Conservation (phyloP, 345 rosid species). For the Eucalyptus caleyi region DNA sequence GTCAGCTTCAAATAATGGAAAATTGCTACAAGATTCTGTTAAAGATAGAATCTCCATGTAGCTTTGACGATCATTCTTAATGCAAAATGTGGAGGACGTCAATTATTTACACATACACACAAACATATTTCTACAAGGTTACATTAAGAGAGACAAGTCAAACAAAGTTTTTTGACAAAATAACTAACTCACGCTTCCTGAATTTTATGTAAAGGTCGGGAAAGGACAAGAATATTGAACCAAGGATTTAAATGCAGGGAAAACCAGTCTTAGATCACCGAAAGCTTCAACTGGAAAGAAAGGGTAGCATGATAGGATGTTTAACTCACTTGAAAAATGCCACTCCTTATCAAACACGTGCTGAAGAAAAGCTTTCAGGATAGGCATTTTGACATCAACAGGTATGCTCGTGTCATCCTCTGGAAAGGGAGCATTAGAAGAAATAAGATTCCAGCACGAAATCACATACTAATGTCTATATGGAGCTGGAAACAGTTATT, state of each 20-base stretch:
- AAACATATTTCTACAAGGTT: background rate
- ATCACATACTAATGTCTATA: background rate
- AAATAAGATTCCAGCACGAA: background rate
- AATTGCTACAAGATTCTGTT: background rate
- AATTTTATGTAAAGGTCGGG: too few species aligned
- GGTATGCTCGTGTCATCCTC: slow-evolving; percentile 98
- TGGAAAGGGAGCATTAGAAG: slow-evolving; percentile 10
- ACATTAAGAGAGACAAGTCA: too few species aligned
- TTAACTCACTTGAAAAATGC: slow-evolving; percentile 76
- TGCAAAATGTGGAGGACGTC: background rate
- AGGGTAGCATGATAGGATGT: background rate
- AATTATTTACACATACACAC: background rate
- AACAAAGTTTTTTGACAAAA: background rate
- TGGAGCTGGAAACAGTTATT: background rate
- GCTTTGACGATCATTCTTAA: background rate
- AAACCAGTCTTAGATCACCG: background rate
- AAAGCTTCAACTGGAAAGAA: background rate
- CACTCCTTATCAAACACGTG: slow-evolving; percentile 65
- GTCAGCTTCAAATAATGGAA: too few species aligned
- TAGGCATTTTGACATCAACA: slow-evolving; percentile 14
- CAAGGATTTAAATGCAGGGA: background rate
- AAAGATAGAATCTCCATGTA: background rate
- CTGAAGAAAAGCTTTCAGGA: slow-evolving; percentile 56
- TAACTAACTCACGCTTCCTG: background rate
- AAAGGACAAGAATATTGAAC: background rate